Conservation (phyloP, 73 alveolate genomes). For the Durusdinium trenchii region DNA sequence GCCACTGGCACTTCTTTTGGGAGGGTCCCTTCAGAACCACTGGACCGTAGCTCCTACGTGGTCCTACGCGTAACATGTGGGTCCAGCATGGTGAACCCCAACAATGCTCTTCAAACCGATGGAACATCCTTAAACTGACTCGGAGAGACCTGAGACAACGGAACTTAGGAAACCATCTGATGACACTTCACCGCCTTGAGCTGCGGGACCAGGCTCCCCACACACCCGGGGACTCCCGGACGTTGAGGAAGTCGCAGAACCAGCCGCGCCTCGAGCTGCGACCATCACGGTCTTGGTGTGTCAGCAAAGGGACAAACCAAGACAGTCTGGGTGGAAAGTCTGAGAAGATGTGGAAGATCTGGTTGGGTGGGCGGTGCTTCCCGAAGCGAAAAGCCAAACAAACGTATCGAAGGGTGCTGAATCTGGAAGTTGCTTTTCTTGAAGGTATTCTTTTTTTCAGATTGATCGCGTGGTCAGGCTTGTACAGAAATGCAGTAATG, state of each 20-base stretch:
- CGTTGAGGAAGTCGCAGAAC: constrained; percentile 77
- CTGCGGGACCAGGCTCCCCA: too few relatives aligned
- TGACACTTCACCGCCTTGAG: too few relatives aligned
- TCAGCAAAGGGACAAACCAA: not conserved
- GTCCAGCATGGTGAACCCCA: too few relatives aligned
- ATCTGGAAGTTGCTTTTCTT: too few relatives aligned
- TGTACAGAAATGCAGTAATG: too few relatives aligned
- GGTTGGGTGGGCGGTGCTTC: not conserved
- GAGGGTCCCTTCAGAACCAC: too few relatives aligned
- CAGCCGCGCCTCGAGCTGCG: constrained; percentile 37
- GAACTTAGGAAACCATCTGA: not conserved
- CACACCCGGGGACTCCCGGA: constrained; percentile 85
- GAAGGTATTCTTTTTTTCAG: too few relatives aligned
- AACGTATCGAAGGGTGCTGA: not conserved
- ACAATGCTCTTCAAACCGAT: not conserved
- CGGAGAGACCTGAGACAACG: not conserved
- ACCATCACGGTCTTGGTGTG: not conserved
- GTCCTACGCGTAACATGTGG: too few relatives aligned
- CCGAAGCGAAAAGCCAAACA: not conserved
- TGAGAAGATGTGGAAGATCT: not conserved
- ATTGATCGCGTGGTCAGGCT: too few relatives aligned
- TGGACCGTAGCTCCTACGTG: too few relatives aligned
- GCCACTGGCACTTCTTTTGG: too few relatives aligned
- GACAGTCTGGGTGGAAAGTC: not conserved
- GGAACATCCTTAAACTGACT: not conserved